Evolutionary conservation across 2,329 filamentous ascomycete genomes (phyloP), one percentile per base, ranked within the genome.

Genomic region (Blumeria hordei): DNA sequence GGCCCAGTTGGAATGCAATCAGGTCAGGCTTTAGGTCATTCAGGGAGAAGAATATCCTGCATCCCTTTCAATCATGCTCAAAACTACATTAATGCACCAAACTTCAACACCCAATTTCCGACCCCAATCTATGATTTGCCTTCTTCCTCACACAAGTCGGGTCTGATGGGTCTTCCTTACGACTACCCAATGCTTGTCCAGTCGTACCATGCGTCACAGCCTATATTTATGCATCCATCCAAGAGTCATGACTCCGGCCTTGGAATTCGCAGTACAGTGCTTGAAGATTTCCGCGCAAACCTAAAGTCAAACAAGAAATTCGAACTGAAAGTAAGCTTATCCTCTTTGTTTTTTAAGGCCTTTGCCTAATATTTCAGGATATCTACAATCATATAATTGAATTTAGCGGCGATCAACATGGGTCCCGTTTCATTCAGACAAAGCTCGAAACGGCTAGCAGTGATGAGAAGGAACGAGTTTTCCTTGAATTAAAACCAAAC

Each of bases 391-490:
- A 94, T 63, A 78, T 96, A 39, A 88, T 94, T 0, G 90, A 95
- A 65, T 96, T 96, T 67, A 88, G 86, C 62, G 90, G 92, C 14
- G 92, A 98, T 64, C 92, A 96, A 66, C 83, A 94, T 62, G 92
- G 88, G 0, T 98, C 92, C 0, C 80, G 92, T 0, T 95, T 95
- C 67, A 94, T 98, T 57, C 92, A 98, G 65, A 78, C 83, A 61
- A 95, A 94, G 68, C 75, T 98, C 3, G 85, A 92, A 67, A 83
- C 80, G 1, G 92, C 92, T 55, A 95, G 94, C 65, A 94, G 88
- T 63, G 92, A 96, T 58, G 90, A 95, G 64, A 96, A 95, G 68
- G 86, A 94, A 35, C 81, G 81, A 55, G 77, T 96, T 0, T 96
- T 95, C 71, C 73, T 75, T 0, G 92, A 96, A 67, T 87, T 98